Base-by-base conservation (phyloP, 768 basidiomycete species). In the Trametes meyenii region DNA sequence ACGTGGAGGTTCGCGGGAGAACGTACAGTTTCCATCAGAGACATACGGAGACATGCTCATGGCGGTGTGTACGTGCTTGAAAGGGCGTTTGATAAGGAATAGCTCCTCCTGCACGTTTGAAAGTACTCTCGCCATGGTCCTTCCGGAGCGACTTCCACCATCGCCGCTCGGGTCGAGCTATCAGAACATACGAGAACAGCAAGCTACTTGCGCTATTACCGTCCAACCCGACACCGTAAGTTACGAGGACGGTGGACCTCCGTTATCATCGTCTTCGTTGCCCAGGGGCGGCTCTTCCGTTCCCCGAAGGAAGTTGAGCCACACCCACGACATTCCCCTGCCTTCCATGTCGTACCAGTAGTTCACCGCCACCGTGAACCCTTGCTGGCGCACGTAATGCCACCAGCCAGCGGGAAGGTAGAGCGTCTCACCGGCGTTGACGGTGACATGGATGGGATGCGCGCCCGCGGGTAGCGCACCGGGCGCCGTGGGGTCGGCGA, bases 381-480 rank as follows among this genome's bases (percentile, higher is more conserved):
- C 82, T 3, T 82, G 77, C 70, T 97, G 95, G 42, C 85, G 80
- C 38, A 96, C 93, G 69, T 92, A 83, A 71, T 96, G 95, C 89
- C 90, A 96, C 96, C 96, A 97, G 0, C 92, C 88, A 5, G 89
- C 83, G n/a, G 96, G 96, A 19, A 97, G 83, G 73, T 94, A 96
- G 19, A 97, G 75, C 0, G 89, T 86, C 65, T 96, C 89, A 3
- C 95, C 94, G 6, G 84, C 82, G 4, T 75, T 63, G 7, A 97
- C 70, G 0, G 83, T 84, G 24, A 96, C 80, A 13, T 79, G 75
- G 36, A 95, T 81, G 1, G 94, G 88, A 50, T 83, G 81, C 0
- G 88, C 81, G 24, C 81, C 81, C 1, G 75, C 66, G 5, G 85
- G 80, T 44, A 89, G 74, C 16, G 73, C 71, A 10, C 72, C 77